Evolutionary conservation across 148 eudicot species (phyloP).

Genomic region (Talinum fruticosum): DNA sequence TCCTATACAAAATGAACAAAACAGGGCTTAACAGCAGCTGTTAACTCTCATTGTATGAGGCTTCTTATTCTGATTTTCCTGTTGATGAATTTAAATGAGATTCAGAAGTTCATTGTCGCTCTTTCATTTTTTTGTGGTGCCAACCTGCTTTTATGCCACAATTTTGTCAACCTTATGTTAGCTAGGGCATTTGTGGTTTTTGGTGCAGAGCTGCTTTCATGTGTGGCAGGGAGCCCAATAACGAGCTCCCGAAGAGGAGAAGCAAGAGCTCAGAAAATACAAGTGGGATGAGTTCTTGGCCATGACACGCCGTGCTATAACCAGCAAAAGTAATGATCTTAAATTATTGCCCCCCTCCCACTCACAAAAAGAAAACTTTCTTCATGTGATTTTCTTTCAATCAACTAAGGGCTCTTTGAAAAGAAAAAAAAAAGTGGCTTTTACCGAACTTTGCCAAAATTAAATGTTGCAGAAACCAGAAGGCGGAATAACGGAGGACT

Average conservation of each 20-base stretch:
- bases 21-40: background rate
- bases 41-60: background rate
- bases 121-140: background rate
- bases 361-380: background rate
- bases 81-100: too few species aligned
- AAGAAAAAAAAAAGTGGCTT: too few species aligned
- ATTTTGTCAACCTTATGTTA: background rate
- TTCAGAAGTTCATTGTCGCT: background rate
- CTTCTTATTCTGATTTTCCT: background rate
- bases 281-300: conserved; percentile 81
- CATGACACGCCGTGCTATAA: conserved; percentile 62
- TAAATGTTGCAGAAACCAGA: conserved; percentile 40
- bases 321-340: conserved; percentile 55
- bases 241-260: conserved; percentile 68
- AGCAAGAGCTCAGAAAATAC: conserved; percentile 56
- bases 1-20: background rate
- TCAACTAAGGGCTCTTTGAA: background rate
- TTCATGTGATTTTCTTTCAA: background rate
- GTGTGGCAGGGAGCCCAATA: conserved; percentile 90
- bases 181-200: conserved; percentile 5
- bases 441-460: background rate
- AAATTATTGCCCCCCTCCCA: too few species aligned
- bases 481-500: conserved; percentile 24
- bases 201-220: conserved; percentile 82
- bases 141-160: background rate